Evolutionary conservation across 106 monocot genomes (phyloP).

Genomic region (Phalaenopsis equestris): DNA sequence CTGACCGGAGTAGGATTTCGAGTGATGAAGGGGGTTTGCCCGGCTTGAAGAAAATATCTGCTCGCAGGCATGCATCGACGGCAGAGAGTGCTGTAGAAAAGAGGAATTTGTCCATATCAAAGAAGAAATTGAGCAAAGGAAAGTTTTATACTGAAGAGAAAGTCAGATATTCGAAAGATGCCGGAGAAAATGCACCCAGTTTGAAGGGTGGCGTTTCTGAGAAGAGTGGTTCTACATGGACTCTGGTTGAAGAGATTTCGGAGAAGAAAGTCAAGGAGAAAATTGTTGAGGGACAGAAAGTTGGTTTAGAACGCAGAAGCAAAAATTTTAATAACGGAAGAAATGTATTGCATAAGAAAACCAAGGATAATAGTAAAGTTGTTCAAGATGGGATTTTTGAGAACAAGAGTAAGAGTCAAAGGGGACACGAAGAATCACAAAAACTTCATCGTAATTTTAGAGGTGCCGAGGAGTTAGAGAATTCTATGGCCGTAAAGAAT

Average conservation of each 20-base stretch:
- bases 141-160: neutral
- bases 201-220: conserved; percentile 4
- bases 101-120: conserved; percentile 5
- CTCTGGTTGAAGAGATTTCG: conserved; percentile 32
- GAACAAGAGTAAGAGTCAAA: conserved; percentile 3
- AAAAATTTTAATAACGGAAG: conserved; percentile 4
- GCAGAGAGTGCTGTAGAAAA: conserved; percentile 1
- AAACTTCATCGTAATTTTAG: neutral
- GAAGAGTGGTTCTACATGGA: conserved; percentile 20
- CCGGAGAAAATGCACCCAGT: neutral
- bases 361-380: neutral
- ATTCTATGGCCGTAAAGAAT: neutral
- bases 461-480: neutral
- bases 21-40: conserved; percentile 9
- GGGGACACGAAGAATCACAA: neutral
- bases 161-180: neutral
- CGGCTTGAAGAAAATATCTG: conserved; percentile 20
- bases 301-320: neutral
- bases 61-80: neutral
- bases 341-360: neutral
- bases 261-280: conserved; percentile 15
- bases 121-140: conserved; percentile 9
- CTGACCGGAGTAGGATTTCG: conserved; percentile 31
- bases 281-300: conserved; percentile 5
- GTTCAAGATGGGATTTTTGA: neutral